Conservation (phyloP, 2,329 filamentous ascomycete genomes). For the Nigrospora osmanthi region DNA sequence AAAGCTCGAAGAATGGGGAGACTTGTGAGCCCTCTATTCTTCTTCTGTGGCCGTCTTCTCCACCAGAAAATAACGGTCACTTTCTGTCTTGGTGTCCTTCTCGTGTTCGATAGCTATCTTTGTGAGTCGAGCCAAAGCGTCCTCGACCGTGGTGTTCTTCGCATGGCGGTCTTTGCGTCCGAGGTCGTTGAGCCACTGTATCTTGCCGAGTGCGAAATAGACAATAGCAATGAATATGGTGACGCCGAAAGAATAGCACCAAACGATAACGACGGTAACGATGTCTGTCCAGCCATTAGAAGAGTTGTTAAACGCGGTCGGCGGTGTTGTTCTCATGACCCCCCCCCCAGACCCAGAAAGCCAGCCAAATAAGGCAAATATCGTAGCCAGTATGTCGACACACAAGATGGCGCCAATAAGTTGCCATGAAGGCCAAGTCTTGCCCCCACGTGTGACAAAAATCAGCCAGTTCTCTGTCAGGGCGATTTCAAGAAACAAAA, state of each 20-base stretch:
- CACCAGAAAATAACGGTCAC: constrained; percentile 17
- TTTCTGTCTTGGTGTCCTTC: constrained; percentile 13
- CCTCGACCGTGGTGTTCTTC: constrained; percentile 58
- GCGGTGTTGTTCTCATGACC: constrained; percentile 31
- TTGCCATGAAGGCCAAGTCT: constrained; percentile 64
- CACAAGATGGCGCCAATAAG: constrained; percentile 58
- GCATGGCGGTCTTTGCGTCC: constrained; percentile 54
- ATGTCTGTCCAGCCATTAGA: constrained; percentile 49
- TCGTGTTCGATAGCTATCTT: constrained; percentile 42
- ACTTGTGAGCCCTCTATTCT: constrained; percentile 4
- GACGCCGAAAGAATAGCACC: constrained; percentile 43
- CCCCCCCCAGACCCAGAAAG: constrained; percentile 37
- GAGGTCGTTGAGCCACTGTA: constrained; percentile 51
- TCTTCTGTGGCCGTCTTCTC: constrained; percentile 20
- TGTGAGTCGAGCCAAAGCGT: constrained; percentile 56
- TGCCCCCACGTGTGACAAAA: constrained; percentile 66
- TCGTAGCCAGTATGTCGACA: constrained; percentile 59
- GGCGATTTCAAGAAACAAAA: constrained; percentile 65
- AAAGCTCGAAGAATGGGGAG: no score
- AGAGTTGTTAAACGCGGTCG: constrained; percentile 19
- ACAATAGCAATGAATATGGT: constrained; percentile 47
- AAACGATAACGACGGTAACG: constrained; percentile 42
- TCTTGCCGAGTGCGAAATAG: constrained; percentile 54
- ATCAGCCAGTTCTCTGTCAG: constrained; percentile 73
- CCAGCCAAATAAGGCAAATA: constrained; percentile 67